Evolutionary conservation across 352 stramenopile species (phyloP).

Genomic region (Phytophthora pseudosyringae): DNA sequence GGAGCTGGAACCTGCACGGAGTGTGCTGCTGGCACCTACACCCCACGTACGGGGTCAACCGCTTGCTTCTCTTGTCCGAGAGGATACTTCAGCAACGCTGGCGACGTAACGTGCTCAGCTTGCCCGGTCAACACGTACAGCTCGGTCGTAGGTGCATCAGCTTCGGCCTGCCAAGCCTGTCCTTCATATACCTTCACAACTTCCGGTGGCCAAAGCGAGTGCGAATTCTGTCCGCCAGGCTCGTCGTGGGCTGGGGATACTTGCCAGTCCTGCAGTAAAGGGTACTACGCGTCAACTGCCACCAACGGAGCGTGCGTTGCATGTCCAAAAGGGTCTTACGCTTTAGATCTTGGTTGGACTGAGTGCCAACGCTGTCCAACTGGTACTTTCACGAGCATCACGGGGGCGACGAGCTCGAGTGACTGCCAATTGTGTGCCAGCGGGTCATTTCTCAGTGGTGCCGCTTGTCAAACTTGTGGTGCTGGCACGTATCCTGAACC

Average conservation of each 20-base stretch:
- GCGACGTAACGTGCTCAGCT: constrained; percentile 36
- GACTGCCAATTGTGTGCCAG: constrained; percentile 47
- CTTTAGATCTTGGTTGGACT: constrained; percentile 23
- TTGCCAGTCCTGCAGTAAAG: constrained; percentile 48
- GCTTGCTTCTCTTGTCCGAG: constrained; percentile 58
- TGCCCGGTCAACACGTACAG: constrained; percentile 67
- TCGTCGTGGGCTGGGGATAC: constrained; percentile 27
- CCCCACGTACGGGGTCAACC: constrained; percentile 41
- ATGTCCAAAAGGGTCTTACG: constrained; percentile 54
- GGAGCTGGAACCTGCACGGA: constrained; percentile 41
- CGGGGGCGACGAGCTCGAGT: constrained; percentile 26
- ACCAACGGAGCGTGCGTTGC: constrained; percentile 46
- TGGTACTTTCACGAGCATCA: constrained; percentile 42
- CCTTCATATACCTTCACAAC: constrained; percentile 45
- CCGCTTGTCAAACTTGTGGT: constrained; percentile 31
- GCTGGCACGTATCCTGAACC: constrained; percentile 36
- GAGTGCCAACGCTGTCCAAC: constrained; percentile 42
- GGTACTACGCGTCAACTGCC: constrained; percentile 38
- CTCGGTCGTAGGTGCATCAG: constrained; percentile 22
- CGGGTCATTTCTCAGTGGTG: constrained; percentile 42
- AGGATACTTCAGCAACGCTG: constrained; percentile 66
- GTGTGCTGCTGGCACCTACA: constrained; percentile 59
- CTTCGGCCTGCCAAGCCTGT: constrained; percentile 42
- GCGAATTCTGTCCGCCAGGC: constrained; percentile 35
- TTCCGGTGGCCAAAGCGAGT: constrained; percentile 37